Evolutionary conservation across 306 rosid genomes (phyloP).

Genomic region (Alnus glutinosa): DNA sequence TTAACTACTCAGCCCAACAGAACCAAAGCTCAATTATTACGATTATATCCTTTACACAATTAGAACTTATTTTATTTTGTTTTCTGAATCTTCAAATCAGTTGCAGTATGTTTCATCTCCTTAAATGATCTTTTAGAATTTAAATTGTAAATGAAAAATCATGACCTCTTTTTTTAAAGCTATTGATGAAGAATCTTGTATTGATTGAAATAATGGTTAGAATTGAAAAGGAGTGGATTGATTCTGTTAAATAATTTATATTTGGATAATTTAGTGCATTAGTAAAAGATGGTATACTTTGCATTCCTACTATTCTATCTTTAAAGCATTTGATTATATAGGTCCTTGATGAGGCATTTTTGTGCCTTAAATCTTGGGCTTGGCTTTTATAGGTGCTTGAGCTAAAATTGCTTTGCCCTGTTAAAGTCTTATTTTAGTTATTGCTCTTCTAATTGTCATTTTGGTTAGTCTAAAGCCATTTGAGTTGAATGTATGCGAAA

Average conservation of each 20-base stretch:
- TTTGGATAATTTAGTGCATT: background rate
- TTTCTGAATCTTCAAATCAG: background rate
- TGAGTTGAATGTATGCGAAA: background rate
- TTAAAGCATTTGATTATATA: conserved; percentile 12
- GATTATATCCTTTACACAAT: no score
- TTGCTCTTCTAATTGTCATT: background rate
- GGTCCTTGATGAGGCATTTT: conserved; percentile 8
- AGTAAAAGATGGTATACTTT: no score
- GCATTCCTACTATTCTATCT: background rate
- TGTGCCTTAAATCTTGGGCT: background rate
- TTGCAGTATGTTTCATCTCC: no score
- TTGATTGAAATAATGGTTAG: conserved; percentile 15
- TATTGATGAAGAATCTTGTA: conserved; percentile 2
- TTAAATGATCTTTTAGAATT: background rate
- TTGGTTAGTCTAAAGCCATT: background rate
- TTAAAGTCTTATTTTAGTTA: background rate
- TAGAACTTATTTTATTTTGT: background rate
- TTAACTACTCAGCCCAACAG: no score
- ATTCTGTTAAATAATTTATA: background rate
- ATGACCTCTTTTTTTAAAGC: background rate
- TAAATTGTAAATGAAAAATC: conserved; percentile 1
- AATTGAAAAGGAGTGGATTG: conserved; percentile 6
- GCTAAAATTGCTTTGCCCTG: conserved; percentile 22
- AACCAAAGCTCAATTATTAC: no score
- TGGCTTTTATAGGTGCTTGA: conserved; percentile 1